A percentile compares a stretch with the other conserved stretches of the same genome.
These are phyloP conservation scores for Dictyostelium brefeldianum DNA, from an alignment of 78 protist genomes.

Conservation along the genomic window DNA sequence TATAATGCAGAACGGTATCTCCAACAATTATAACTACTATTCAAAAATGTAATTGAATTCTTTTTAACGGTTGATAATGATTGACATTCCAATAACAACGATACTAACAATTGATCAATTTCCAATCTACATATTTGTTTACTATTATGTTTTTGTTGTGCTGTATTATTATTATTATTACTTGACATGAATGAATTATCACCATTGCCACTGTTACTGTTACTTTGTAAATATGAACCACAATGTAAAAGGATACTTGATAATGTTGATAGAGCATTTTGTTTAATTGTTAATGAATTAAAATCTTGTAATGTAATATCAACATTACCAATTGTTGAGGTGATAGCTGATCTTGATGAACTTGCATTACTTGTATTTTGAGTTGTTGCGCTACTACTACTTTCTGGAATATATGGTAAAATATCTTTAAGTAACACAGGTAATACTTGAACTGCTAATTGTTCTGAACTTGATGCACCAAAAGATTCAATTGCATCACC, in stretches of 20 bases:
- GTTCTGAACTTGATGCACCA: slow-evolving; percentile 46
- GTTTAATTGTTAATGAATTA: not conserved
- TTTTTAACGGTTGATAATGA: slow-evolving; percentile 25
- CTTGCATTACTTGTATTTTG: not conserved
- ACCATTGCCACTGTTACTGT: not conserved
- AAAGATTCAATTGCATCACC: slow-evolving; percentile 39
- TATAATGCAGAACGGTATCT: slow-evolving; percentile 36
- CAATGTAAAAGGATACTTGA: slow-evolving; percentile 28
- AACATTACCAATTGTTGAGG: slow-evolving; percentile 20
- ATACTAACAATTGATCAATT: slow-evolving; percentile 35
- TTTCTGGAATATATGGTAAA: slow-evolving; percentile 59
- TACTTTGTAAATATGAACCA: slow-evolving; percentile 38
- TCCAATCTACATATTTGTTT: slow-evolving; percentile 5
- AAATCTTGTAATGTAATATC: slow-evolving; percentile 43
- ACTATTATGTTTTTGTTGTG: not conserved
- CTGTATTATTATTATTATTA: not conserved
- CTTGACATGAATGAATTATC: too few species aligned
- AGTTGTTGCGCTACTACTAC: not conserved
- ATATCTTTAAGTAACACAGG: slow-evolving; percentile 28
- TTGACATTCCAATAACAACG: slow-evolving; percentile 46
- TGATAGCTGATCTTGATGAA: not conserved
- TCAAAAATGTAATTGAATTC: slow-evolving; percentile 1
- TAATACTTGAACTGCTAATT: slow-evolving; percentile 24
- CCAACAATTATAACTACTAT: slow-evolving; percentile 11
- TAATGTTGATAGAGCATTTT: not conserved